These are phyloP conservation scores for Naganishia cerealis DNA, from an alignment of 1,284 basidiomycete species.

Conservation along the genomic window DNA sequence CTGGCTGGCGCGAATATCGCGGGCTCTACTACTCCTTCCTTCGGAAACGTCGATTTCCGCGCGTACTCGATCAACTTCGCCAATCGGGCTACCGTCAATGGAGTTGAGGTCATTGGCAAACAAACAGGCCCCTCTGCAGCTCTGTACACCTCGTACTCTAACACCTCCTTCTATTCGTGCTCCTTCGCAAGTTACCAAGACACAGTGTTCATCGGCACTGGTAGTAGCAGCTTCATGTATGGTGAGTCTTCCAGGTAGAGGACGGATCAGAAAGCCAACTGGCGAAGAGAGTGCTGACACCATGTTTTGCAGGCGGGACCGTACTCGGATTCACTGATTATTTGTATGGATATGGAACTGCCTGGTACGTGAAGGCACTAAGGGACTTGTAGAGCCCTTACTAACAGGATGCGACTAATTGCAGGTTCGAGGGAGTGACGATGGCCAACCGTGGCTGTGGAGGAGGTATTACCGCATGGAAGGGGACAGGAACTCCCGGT, in stretches of 20 bases:
- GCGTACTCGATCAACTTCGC: constrained; percentile 68
- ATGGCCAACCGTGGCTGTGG: constrained; percentile 66
- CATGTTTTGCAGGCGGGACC: constrained; percentile 52
- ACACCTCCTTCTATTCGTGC: constrained; percentile 67
- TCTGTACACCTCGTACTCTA: constrained; percentile 37
- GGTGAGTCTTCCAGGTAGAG: constrained; percentile 45
- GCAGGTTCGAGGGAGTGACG: constrained; percentile 61
- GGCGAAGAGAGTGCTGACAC: no score
- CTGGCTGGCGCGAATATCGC: constrained; percentile 32
- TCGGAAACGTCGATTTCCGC: constrained; percentile 64
- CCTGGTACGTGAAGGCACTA: constrained; percentile 50
- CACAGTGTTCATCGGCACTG: constrained; percentile 66
- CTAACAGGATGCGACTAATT: no score
- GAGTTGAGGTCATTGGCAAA: constrained; percentile 28
- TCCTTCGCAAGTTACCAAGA: constrained; percentile 63
- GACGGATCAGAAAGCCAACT: neutral
- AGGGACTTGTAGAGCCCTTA: no score
- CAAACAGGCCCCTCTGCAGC: constrained; percentile 40
- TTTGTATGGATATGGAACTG: constrained; percentile 61
- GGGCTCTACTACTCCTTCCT: constrained; percentile 40
- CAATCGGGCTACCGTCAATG: constrained; percentile 58
- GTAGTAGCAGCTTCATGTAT: constrained; percentile 63
- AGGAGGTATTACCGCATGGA: constrained; percentile 66
- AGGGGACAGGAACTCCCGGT: constrained; percentile 48
- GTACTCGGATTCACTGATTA: constrained; percentile 67